Percentiles rank a stretch among this genome's conserved stretches.
Conservation (phyloP, 306 rosid genomes). For the Gastrolobium bilobum region DNA sequence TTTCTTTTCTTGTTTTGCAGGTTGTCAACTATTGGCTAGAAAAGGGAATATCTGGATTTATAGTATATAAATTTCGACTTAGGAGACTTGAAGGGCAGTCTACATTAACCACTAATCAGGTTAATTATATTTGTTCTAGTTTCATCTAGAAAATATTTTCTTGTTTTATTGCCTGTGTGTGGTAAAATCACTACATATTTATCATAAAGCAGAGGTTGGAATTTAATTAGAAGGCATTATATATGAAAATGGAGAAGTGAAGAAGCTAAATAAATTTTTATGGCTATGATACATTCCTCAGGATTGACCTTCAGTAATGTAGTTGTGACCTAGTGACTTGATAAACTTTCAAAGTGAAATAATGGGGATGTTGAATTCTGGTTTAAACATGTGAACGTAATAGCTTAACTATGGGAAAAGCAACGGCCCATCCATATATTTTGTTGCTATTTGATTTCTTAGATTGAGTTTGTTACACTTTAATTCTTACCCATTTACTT, state of each 20-base stretch:
- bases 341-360: too few species aligned
- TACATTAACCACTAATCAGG: slow-evolving; percentile 91
- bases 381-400: too few species aligned
- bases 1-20: slow-evolving; percentile 55
- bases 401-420: too few species aligned
- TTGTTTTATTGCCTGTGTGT: background rate
- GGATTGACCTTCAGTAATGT: background rate
- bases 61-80: slow-evolving; percentile 85
- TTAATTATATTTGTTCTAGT: slow-evolving; percentile 42
- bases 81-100: slow-evolving; percentile 91
- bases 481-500: too few species aligned
- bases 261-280: background rate
- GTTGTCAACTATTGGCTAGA: slow-evolving; percentile 91
- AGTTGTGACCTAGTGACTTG: too few species aligned
- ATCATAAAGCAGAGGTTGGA: background rate
- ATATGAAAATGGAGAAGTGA: background rate
- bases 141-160: slow-evolving; percentile 3
- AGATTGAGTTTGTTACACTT: too few species aligned
- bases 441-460: too few species aligned
- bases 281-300: background rate
- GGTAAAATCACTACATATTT: background rate
- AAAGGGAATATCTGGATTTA: slow-evolving; percentile 94
- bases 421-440: too few species aligned
- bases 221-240: background rate
- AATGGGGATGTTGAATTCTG: too few species aligned